phyloP scores from a whole-genome alignment of 345 rosid genomes.

The Lumnitzera racemosa region DNA sequence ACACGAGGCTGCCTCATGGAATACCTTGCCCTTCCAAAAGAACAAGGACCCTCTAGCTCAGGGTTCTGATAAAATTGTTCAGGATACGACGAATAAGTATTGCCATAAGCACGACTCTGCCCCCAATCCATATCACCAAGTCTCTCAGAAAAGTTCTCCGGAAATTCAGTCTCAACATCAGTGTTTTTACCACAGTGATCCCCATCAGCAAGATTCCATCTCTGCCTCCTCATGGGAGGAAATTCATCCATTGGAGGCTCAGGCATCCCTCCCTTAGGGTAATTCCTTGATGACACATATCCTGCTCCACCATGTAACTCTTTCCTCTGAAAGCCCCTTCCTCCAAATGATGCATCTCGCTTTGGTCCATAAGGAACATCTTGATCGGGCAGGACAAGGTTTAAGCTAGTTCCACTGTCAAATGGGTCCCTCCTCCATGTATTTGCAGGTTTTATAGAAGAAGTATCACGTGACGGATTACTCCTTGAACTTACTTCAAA shows the following conservation, averaged over 20 bases:
- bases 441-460: conserved; percentile 40
- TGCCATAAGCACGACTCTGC: conserved; percentile 38
- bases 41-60: conserved; percentile 59
- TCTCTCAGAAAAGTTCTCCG: conserved; percentile 53
- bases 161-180: conserved; percentile 65
- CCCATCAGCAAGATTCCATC: conserved; percentile 69
- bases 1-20: conserved; percentile 92
- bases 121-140: conserved; percentile 71
- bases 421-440: conserved; percentile 73
- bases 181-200: conserved; percentile 48
- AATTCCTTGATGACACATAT: conserved; percentile 31
- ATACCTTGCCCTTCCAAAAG: conserved; percentile 72
- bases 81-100: conserved; percentile 46
- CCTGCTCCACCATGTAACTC: conserved; percentile 61
- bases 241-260: conserved; percentile 49
- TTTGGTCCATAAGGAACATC: conserved; percentile 51
- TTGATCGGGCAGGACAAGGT: conserved; percentile 36
- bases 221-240: conserved; percentile 39
- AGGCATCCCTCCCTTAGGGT: conserved; percentile 46
- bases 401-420: conserved; percentile 50
- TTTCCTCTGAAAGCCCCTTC: conserved; percentile 44
- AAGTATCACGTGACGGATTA: conserved; percentile 50
- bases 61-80: conserved; percentile 53
- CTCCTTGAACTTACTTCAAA: conserved; percentile 39
- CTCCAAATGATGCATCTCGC: conserved; percentile 38